These are phyloP conservation scores for Clonostachys sp. DNA, from an alignment of 2,329 filamentous ascomycete species.

Conservation along the genomic window DNA sequence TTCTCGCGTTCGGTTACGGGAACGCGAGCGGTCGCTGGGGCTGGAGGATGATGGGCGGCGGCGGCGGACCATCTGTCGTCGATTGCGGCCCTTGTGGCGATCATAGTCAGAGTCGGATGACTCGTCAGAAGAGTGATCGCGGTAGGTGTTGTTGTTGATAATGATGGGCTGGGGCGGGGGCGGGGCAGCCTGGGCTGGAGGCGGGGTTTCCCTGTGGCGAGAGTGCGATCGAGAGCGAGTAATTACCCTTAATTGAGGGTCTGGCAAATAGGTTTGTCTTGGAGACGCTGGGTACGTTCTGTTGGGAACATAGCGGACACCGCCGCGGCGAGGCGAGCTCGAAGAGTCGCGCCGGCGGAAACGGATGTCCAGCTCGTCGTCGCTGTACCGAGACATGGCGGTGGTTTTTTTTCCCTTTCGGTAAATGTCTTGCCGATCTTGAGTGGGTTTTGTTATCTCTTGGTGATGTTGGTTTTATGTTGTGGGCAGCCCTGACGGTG, in stretches of 20 bases:
- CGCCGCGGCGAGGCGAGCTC: conserved; percentile 26
- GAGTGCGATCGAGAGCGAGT: conserved; percentile 29
- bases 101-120: conserved; percentile 21
- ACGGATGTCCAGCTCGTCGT: conserved; percentile 50
- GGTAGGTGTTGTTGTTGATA: conserved; percentile 53
- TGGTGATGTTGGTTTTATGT: too few relatives aligned
- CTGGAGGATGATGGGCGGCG: conserved; percentile 27
- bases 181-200: conserved; percentile 21
- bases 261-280: conserved; percentile 36
- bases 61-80: conserved; percentile 11
- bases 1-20: conserved; percentile 24
- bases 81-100: conserved; percentile 8
- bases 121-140: conserved; percentile 40
- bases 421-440: too few relatives aligned
- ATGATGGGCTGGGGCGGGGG: conserved; percentile 39
- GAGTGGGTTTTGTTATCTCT: too few relatives aligned
- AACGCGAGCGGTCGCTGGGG: conserved; percentile 19
- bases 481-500: too few relatives aligned
- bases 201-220: conserved; percentile 38
- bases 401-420: background rate
- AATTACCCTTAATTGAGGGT: conserved; percentile 38
- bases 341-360: conserved; percentile 35
- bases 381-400: conserved; percentile 36
- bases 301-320: too few relatives aligned
- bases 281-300: conserved; percentile 31